Base-by-base conservation (phyloP, 1,139 yeast genomes). In the Yamadazyma membranifaciens region DNA sequence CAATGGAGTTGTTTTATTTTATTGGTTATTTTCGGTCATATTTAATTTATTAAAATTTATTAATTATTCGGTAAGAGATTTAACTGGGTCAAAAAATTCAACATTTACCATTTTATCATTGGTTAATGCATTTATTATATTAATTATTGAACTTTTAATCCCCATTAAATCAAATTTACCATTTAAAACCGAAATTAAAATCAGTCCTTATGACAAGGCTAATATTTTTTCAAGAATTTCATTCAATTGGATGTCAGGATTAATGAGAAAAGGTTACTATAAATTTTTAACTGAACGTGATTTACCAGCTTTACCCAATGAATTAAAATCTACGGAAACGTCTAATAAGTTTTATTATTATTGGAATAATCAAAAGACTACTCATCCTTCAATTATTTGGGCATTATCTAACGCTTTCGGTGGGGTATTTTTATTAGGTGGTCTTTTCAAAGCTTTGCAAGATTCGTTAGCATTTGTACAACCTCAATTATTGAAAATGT, bases 181-280 rank as follows among this genome's bases (percentile, higher is more conserved):
- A 13, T 59, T 63, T 42, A 71, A 69, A 38, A 66, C 70, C n/a
- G 55, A 69, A 27, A 59, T 63, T 27, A 73, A 69, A 40, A 40
- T 44, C 2, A 60, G 74, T 48, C 95, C 97, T 3, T 81, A 78
- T 47, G 98, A 91, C 54, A 65, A 66, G 29, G 95, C 99, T 10
- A 86, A 91, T 56, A 67, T 89, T 17, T 89, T 91, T 55, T 81
- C 95, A 13, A 75, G 78, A 46, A 69, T 94, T 44, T 81, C 95
- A 0, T 92, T 92, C 60, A 70, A 80, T 33, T 92, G 99, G 99
- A 86, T 92, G 95, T 80, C 91, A 2, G 87, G 83, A 4, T 69
- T 92, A 56, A 91, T 92, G 96, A 82, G 74, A 56, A 77, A 76
- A 44, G 99, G 99, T 17, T 87, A 86, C 57, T 63, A 71, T 24